These are phyloP conservation scores for Magnolia changhungtana DNA, from an alignment of 164 flowering plant genomes.

Conservation along the genomic window DNA sequence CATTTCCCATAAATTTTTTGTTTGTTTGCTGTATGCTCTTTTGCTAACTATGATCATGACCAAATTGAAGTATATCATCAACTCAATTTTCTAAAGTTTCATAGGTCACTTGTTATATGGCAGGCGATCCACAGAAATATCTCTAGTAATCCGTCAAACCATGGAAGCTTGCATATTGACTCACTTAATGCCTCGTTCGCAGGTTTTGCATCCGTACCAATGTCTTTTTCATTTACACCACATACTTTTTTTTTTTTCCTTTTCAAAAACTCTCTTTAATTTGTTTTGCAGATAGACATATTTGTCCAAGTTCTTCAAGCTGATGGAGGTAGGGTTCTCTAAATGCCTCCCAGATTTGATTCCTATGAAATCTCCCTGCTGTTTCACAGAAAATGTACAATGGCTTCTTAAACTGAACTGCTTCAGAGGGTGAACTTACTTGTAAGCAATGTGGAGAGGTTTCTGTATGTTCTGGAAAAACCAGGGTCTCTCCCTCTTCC, in stretches of 20 bases:
- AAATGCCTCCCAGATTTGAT: background rate
- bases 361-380: background rate
- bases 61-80: background rate
- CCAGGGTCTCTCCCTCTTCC: background rate
- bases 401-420: background rate
- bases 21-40: too few species aligned
- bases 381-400: background rate
- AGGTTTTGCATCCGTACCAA: slow-evolving; percentile 35
- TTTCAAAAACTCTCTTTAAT: slow-evolving; percentile 4
- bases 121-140: slow-evolving; percentile 93
- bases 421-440: background rate
- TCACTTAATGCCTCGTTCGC: slow-evolving; percentile 90
- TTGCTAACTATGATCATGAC: too few species aligned
- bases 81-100: background rate
- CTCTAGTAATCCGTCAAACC: slow-evolving; percentile 91
- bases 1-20: too few species aligned
- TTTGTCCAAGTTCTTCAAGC: slow-evolving; percentile 99
- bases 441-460: background rate
- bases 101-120: background rate
- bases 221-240: background rate
- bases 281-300: slow-evolving; percentile 74
- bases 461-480: background rate
- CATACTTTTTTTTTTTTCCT: background rate
- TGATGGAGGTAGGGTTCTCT: slow-evolving; percentile 74
- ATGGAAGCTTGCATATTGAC: slow-evolving; percentile 97